A percentile compares a stretch with the other conserved stretches of the same genome.
Evolutionary conservation across 768 basidiomycete genomes (phyloP).

Genomic region (Rhizopogon vulgaris): DNA sequence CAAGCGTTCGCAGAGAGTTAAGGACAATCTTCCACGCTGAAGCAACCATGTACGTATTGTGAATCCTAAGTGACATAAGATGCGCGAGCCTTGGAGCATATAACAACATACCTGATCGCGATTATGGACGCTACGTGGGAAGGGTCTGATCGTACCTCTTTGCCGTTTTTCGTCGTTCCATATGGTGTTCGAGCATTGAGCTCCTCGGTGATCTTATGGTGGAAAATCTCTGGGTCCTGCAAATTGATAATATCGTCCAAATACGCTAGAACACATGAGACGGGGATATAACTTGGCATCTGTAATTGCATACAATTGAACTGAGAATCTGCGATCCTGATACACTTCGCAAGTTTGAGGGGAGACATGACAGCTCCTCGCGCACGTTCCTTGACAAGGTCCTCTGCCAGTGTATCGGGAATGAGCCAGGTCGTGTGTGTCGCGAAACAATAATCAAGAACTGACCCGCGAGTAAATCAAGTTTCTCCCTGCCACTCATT

Average conservation of each 20-base stretch:
- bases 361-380: conserved; percentile 57
- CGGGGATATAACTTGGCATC: background rate
- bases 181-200: conserved; percentile 42
- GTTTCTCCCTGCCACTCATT: conserved; percentile 72
- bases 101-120: conserved; percentile 44
- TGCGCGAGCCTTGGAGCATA: background rate
- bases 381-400: conserved; percentile 47
- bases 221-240: conserved; percentile 61
- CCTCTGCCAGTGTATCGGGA: conserved; percentile 40
- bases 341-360: conserved; percentile 55
- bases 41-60: conserved; percentile 79
- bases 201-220: conserved; percentile 49
- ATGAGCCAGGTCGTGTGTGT: background rate
- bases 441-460: background rate
- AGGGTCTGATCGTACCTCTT: conserved; percentile 31
- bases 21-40: conserved; percentile 75
- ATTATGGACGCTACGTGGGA: conserved; percentile 52
- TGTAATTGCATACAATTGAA: conserved; percentile 46
- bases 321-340: conserved; percentile 71
- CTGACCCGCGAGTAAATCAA: conserved; percentile 72
- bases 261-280: conserved; percentile 38
- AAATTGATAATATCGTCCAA: conserved; percentile 66
- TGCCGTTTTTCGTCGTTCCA: conserved; percentile 18
- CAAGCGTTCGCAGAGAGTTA: conserved; percentile 49
- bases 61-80: conserved; percentile 44